Evolutionary conservation across 495 filamentous ascomycete species (phyloP).

Genomic region (Aspergillus heteromorphus): DNA sequence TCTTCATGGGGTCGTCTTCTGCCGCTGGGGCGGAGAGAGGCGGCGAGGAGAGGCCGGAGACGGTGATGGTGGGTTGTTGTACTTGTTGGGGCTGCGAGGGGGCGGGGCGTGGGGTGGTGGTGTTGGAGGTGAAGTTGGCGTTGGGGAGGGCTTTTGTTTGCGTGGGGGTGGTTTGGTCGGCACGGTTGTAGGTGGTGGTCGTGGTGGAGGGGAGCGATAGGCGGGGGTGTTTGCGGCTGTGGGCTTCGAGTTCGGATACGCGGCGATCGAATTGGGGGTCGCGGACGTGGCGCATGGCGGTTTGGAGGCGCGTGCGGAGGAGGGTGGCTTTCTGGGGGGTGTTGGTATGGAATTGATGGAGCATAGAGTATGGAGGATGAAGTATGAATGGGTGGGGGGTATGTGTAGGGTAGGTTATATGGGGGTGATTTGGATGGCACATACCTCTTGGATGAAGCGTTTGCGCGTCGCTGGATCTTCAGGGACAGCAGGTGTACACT

Average conservation of each 20-base stretch:
- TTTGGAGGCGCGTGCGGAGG: conserved; percentile 40
- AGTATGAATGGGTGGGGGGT: background rate
- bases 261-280: conserved; percentile 41
- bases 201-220: conserved; percentile 23
- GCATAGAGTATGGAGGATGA: no score
- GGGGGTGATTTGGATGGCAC: no score
- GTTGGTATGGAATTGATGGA: conserved; percentile 4
- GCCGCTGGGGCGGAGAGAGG: conserved; percentile 8
- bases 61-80: conserved; percentile 7
- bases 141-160: conserved; percentile 13
- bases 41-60: conserved; percentile 15
- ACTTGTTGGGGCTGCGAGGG: conserved; percentile 16
- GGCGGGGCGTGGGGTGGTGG: conserved; percentile 14
- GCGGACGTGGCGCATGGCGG: conserved; percentile 38
- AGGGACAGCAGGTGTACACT: conserved; percentile 20
- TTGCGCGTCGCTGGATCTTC: conserved; percentile 36
- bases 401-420: background rate
- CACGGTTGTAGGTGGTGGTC: conserved; percentile 15
- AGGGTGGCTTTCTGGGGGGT: conserved; percentile 37
- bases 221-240: conserved; percentile 37
- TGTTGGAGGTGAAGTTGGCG: background rate
- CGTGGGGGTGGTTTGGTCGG: conserved; percentile 18
- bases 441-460: conserved; percentile 42
- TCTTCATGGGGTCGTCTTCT: conserved; percentile 19
- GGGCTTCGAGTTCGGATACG: conserved; percentile 40